Percentiles rank a stretch among this genome's conserved stretches.
These are phyloP conservation scores for Aspergillus sp. DNA, from an alignment of 2,329 filamentous ascomycete genomes.

Conservation along the genomic window DNA sequence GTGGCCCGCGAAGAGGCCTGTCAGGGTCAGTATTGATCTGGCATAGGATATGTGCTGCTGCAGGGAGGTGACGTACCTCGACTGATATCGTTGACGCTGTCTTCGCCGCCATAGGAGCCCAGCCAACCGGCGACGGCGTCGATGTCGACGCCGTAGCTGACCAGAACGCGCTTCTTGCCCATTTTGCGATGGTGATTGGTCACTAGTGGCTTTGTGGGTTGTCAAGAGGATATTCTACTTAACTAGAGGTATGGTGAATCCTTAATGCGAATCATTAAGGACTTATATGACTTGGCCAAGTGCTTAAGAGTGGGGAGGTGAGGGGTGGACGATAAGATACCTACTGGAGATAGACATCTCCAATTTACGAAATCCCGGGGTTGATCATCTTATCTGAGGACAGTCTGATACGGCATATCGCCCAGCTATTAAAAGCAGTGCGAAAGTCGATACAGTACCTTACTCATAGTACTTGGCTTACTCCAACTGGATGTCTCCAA, in stretches of 20 bases:
- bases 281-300: background rate
- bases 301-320: conserved; percentile 5
- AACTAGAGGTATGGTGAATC: too few relatives aligned
- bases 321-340: background rate
- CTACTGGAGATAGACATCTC: background rate
- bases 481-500: too few relatives aligned
- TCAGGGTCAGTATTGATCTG: background rate
- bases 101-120: conserved; percentile 70
- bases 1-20: conserved; percentile 66
- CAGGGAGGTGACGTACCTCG: conserved; percentile 49
- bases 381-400: background rate
- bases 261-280: background rate
- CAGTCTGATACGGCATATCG: background rate
- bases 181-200: conserved; percentile 7
- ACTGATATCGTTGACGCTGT: conserved; percentile 69
- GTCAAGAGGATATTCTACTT: too few relatives aligned
- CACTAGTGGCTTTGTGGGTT: too few relatives aligned
- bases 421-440: too few relatives aligned
- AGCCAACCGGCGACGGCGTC: conserved; percentile 76
- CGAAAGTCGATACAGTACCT: too few relatives aligned
- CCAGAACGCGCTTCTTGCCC: conserved; percentile 52
- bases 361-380: background rate
- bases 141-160: conserved; percentile 68
- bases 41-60: background rate
- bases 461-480: too few relatives aligned